These are phyloP conservation scores for Fusarium sp. DNA, from an alignment of 2,329 filamentous ascomycete species.

Conservation along the genomic window DNA sequence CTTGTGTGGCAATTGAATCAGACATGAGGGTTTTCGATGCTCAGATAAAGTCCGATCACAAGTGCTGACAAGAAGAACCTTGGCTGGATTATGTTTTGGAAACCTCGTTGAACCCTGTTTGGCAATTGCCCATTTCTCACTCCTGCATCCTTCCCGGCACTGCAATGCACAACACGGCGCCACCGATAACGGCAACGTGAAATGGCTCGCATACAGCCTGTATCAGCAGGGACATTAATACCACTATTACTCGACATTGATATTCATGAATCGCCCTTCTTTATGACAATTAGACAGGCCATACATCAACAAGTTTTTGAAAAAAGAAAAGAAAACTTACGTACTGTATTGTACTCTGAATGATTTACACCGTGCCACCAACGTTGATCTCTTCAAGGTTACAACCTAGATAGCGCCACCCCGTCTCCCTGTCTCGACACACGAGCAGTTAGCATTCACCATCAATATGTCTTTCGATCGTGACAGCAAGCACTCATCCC, in stretches of 20 bases:
- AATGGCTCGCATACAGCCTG: too few relatives aligned
- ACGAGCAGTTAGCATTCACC: not conserved
- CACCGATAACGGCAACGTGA: constrained; percentile 37
- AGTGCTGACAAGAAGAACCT: not conserved
- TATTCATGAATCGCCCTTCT: too few relatives aligned
- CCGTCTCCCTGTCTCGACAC: not conserved
- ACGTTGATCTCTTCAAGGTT: not conserved
- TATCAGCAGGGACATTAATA: not conserved
- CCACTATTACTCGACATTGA: too few relatives aligned
- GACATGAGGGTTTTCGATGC: too few relatives aligned
- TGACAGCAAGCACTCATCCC: too few relatives aligned
- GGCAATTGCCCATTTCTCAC: constrained; percentile 2
- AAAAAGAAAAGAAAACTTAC: too few relatives aligned
- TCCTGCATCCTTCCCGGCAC: constrained; percentile 11
- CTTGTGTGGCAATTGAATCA: too few relatives aligned
- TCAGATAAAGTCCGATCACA: not conserved
- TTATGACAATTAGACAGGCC: too few relatives aligned
- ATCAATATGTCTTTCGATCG: not conserved
- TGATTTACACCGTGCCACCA: too few relatives aligned
- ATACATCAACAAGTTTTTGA: too few relatives aligned
- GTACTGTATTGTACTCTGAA: too few relatives aligned
- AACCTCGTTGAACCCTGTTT: constrained; percentile 12
- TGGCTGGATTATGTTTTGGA: not conserved
- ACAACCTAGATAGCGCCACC: constrained; percentile 2
- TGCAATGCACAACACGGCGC: constrained; percentile 26